Evolutionary conservation across 805 yeast genomes (phyloP).

Genomic region (Candida dajiaensis): DNA sequence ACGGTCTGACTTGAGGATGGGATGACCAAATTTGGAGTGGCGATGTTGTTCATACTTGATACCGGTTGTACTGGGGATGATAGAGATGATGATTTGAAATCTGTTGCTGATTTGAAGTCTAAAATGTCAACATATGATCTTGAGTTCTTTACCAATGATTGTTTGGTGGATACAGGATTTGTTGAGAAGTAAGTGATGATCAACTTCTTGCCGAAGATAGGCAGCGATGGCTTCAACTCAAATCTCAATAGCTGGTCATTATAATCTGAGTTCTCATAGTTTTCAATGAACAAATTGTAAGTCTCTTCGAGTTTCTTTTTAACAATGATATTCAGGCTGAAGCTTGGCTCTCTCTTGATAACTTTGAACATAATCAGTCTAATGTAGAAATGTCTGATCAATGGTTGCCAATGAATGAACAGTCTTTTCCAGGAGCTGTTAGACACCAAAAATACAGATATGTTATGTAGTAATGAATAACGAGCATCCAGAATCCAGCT

Average conservation of each 20-base stretch:
- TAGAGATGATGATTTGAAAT: not conserved
- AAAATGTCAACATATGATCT: constrained; percentile 3
- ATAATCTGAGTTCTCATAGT: not conserved
- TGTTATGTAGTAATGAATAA: constrained; percentile 41
- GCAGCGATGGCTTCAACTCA: constrained; percentile 24
- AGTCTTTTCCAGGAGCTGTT: constrained; percentile 45
- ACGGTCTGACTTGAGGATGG: constrained; percentile 28
- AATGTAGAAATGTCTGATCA: constrained; percentile 63
- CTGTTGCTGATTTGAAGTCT: constrained; percentile 2
- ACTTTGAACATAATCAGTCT: constrained; percentile 67
- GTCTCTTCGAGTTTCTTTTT: constrained; percentile 5
- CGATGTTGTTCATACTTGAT: constrained; percentile 1
- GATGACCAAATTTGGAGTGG: constrained; percentile 12
- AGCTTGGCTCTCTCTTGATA: constrained; percentile 5
- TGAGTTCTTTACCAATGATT: constrained; percentile 4
- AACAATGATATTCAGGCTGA: constrained; percentile 2
- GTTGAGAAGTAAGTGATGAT: constrained; percentile 29
- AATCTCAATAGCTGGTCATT: constrained; percentile 3
- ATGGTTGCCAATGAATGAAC: constrained; percentile 76
- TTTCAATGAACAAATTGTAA: not conserved
- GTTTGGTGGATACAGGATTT: not conserved
- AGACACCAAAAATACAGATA: constrained; percentile 50
- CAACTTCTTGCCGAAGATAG: constrained; percentile 44
- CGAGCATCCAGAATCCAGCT: constrained; percentile 36
- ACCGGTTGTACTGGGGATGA: not conserved